These are phyloP conservation scores for Hebeloma cylindrosporum DNA, from an alignment of 768 basidiomycete genomes.

Conservation along the genomic window DNA sequence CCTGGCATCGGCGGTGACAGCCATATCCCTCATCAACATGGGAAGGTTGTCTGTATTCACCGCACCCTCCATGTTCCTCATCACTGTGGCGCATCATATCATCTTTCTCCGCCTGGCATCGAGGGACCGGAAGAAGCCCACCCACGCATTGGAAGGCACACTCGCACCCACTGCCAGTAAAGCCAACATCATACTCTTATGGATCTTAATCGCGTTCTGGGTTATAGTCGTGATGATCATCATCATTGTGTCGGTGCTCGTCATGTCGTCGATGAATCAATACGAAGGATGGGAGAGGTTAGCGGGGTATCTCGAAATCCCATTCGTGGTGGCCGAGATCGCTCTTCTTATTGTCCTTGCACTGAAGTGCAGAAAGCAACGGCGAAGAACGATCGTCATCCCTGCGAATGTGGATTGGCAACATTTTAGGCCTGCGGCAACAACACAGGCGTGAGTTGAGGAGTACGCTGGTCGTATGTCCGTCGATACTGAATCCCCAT, in stretches of 20 bases:
- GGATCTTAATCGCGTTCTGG: slow-evolving; percentile 22
- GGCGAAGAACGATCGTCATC: slow-evolving; percentile 18
- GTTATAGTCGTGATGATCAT: slow-evolving; percentile 15
- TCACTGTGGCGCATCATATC: slow-evolving; percentile 20
- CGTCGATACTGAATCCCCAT: no score
- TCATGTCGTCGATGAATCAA: slow-evolving; percentile 13
- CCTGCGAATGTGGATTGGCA: slow-evolving; percentile 20
- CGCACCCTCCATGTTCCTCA: slow-evolving; percentile 20
- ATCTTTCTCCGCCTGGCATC: slow-evolving; percentile 16
- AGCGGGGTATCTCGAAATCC: slow-evolving; percentile 26
- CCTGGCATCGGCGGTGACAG: slow-evolving; percentile 16
- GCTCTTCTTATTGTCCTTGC: slow-evolving; percentile 18
- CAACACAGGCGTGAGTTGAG: not conserved
- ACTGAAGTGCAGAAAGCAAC: slow-evolving; percentile 24
- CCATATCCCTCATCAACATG: slow-evolving; percentile 22
- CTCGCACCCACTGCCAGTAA: slow-evolving; percentile 22
- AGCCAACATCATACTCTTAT: slow-evolving; percentile 18
- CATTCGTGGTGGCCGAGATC: slow-evolving; percentile 22
- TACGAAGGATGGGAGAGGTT: slow-evolving; percentile 24
- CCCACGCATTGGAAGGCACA: slow-evolving; percentile 14
- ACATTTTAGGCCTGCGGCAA: slow-evolving; percentile 7
- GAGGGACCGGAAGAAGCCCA: slow-evolving; percentile 16
- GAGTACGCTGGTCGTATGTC: slow-evolving; percentile 6
- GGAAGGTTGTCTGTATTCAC: slow-evolving; percentile 23
- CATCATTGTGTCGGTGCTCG: slow-evolving; percentile 18